phyloP scores from a whole-genome alignment of 2,329 filamentous ascomycete species.

The Fusarium austroafricanum region DNA sequence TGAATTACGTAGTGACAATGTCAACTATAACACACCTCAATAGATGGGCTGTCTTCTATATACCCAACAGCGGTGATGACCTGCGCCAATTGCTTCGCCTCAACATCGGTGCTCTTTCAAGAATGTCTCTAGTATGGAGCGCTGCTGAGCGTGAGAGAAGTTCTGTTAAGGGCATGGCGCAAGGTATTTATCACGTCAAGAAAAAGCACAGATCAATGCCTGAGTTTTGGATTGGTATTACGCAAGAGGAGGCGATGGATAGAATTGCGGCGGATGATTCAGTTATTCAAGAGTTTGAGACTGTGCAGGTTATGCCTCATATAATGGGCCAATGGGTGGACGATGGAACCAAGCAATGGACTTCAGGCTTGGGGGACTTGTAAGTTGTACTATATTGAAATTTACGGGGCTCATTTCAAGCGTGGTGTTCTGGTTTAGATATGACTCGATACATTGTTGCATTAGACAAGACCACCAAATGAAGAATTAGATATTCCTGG shows the following conservation, averaged over 20 bases:
- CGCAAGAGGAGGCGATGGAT: conserved; percentile 65
- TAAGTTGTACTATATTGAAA: not conserved
- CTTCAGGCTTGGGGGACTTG: not conserved
- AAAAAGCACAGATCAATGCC: conserved; percentile 66
- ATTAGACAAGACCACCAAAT: not conserved
- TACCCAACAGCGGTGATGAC: conserved; percentile 71
- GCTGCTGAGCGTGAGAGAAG: conserved; percentile 76
- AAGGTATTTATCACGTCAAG: conserved; percentile 74
- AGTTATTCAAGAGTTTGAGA: conserved; percentile 69
- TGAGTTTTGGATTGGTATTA: conserved; percentile 66
- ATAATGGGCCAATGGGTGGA: conserved; percentile 27
- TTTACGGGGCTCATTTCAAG: not conserved
- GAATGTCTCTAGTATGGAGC: conserved; percentile 76
- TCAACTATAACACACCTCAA: conserved; percentile 85
- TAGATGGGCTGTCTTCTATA: conserved; percentile 76
- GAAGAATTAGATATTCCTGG: not conserved
- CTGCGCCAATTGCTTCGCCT: conserved; percentile 81
- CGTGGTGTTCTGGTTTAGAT: not conserved
- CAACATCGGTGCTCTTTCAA: conserved; percentile 80
- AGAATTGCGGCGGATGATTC: conserved; percentile 68
- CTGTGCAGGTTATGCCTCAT: conserved; percentile 33
- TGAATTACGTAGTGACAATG: conserved; percentile 82
- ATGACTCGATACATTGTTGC: not conserved
- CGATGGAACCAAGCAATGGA: not conserved
- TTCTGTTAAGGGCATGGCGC: conserved; percentile 83